A percentile compares a stretch with the other conserved stretches of the same genome.
These are phyloP conservation scores for Vitis hybrid DNA, from an alignment of 177 flowering plant genomes.

Conservation along the genomic window DNA sequence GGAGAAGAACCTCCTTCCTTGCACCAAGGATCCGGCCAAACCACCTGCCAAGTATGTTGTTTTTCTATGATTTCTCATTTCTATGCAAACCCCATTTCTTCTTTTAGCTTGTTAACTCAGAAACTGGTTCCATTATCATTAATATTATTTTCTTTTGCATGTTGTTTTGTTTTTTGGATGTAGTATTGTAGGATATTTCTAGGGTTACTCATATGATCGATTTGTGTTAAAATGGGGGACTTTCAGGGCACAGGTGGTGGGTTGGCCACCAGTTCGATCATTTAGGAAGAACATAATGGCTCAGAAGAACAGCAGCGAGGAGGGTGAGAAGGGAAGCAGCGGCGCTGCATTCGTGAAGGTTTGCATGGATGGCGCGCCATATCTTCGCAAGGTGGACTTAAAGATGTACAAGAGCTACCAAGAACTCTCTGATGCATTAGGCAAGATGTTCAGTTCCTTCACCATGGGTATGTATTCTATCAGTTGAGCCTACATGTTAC, in stretches of 20 bases:
- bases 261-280: conserved; percentile 90
- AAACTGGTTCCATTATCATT: neutral
- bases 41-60: conserved; percentile 77
- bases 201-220: neutral
- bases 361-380: conserved; percentile 92
- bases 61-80: neutral
- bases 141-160: neutral
- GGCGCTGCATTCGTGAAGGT: conserved; percentile 76
- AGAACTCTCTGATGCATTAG: conserved; percentile 76
- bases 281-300: conserved; percentile 79
- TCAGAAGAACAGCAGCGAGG: conserved; percentile 47
- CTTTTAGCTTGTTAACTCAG: too few species aligned
- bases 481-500: too few species aligned
- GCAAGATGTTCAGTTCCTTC: conserved; percentile 92
- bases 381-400: conserved; percentile 86
- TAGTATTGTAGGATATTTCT: neutral
- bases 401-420: conserved; percentile 81
- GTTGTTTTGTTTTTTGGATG: neutral
- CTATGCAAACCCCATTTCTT: too few species aligned
- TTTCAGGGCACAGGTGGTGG: conserved; percentile 82
- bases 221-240: neutral
- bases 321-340: conserved; percentile 35
- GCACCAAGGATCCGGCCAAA: conserved; percentile 49
- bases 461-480: conserved; percentile 55
- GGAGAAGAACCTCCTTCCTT: conserved; percentile 36